These are phyloP conservation scores for Penicillium cataractarum DNA, from an alignment of 495 filamentous ascomycete species.

Conservation along the genomic window DNA sequence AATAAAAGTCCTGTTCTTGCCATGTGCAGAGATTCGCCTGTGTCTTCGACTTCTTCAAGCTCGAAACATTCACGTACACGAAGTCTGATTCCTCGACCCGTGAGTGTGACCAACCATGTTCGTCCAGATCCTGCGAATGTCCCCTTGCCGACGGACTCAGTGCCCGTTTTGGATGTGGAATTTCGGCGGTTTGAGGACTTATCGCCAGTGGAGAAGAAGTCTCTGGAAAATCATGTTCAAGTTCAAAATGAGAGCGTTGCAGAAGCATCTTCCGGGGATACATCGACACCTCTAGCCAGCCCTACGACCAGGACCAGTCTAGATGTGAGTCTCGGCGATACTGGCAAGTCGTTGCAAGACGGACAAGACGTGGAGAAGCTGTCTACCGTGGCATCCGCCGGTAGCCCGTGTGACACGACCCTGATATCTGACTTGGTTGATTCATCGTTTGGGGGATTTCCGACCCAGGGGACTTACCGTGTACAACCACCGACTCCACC, in stretches of 20 bases:
- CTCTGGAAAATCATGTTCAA: not conserved
- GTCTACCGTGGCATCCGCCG: conserved; percentile 19
- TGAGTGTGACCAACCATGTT: conserved; percentile 6
- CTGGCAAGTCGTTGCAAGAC: not conserved
- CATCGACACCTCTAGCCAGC: not conserved
- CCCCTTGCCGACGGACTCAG: not conserved
- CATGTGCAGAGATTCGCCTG: not conserved
- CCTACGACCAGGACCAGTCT: not conserved
- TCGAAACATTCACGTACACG: not conserved
- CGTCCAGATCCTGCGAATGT: not conserved
- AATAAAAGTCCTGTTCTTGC: not conserved
- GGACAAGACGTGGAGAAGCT: conserved; percentile 9
- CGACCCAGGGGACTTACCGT: not conserved
- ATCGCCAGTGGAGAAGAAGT: not conserved
- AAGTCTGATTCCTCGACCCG: conserved; percentile 18
- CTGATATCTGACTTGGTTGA: conserved; percentile 2
- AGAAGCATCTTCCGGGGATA: not conserved
- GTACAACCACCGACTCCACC: conserved; percentile 8
- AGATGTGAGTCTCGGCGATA: not conserved
- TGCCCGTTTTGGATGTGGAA: not conserved
- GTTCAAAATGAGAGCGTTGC: not conserved
- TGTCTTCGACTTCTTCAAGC: not conserved
- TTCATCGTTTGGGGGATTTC: not conserved
- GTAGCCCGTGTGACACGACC: conserved; percentile 18
- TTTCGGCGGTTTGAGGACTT: conserved; percentile 5